Evolutionary conservation across 1,284 basidiomycete genomes (phyloP).

Genomic region (Volvariella volvacea): DNA sequence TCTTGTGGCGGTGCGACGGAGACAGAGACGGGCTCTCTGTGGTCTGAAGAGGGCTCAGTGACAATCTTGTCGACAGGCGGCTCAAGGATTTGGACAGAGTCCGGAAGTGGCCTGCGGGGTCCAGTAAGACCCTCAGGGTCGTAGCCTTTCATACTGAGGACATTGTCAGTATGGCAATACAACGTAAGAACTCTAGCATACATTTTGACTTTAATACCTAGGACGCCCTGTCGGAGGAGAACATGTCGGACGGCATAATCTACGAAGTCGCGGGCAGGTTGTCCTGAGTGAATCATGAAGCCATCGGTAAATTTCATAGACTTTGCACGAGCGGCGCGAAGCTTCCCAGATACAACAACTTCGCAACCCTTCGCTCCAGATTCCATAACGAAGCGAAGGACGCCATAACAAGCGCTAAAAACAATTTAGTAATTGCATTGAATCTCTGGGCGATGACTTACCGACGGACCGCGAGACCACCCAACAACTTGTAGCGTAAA

Average conservation of each 20-base stretch:
- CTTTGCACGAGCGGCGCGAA: conserved; percentile 99
- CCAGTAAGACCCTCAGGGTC: conserved; percentile 89
- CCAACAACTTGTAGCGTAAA: conserved; percentile 98
- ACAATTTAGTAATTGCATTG: background rate
- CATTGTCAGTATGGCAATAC: conserved; percentile 2
- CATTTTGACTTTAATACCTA: conserved; percentile 99
- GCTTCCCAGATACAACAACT: conserved; percentile 99
- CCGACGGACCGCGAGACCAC: conserved; percentile 98
- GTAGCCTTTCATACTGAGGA: conserved; percentile 86
- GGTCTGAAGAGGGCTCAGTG: conserved; percentile 74
- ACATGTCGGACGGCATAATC: conserved; percentile 99
- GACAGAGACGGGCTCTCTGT: conserved; percentile 58
- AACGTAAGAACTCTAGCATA: conserved; percentile 30
- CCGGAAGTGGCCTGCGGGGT: conserved; percentile 92
- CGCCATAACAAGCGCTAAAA: conserved; percentile 96
- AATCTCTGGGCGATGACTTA: conserved; percentile 28
- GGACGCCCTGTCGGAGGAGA: conserved; percentile 96
- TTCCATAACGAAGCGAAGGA: conserved; percentile 99
- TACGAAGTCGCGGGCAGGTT: conserved; percentile 95
- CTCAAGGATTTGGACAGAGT: conserved; percentile 89
- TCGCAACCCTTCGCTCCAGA: conserved; percentile 99
- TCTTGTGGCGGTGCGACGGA: conserved; percentile 45
- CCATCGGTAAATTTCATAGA: conserved; percentile 99
- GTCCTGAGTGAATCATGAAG: conserved; percentile 99
- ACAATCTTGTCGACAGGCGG: conserved; percentile 77